Evolutionary conservation across 1,139 yeast genomes (phyloP).

Genomic region (Geotrichum candidum): DNA sequence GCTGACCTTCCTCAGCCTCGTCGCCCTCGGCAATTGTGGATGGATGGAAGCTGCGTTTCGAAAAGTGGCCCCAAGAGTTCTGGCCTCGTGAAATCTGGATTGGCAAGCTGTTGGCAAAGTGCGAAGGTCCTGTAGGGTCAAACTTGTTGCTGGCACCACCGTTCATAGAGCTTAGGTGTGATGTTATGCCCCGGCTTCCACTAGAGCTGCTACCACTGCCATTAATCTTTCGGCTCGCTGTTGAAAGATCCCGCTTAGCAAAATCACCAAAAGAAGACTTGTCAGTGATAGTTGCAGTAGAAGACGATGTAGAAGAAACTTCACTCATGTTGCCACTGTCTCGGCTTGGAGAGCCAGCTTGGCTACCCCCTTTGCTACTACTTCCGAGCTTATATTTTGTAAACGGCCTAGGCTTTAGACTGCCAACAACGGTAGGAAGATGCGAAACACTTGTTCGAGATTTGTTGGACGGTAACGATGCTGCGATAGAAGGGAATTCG

Average conservation of each 20-base stretch:
- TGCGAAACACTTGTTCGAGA: slow-evolving; percentile 13
- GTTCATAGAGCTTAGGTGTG: neutral
- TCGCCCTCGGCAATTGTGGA: neutral
- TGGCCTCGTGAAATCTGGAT: slow-evolving; percentile 9
- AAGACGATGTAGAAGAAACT: slow-evolving; percentile 7
- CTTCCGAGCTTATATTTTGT: slow-evolving; percentile 8
- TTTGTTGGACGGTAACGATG: slow-evolving; percentile 15
- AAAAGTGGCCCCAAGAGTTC: slow-evolving; percentile 11
- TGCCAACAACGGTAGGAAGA: slow-evolving; percentile 17
- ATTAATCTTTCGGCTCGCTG: neutral
- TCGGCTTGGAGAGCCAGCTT: neutral
- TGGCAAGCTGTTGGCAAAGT: slow-evolving; percentile 17
- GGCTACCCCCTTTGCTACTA: neutral
- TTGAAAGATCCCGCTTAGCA: neutral
- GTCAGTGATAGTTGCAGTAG: neutral
- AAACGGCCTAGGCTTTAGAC: slow-evolving; percentile 11
- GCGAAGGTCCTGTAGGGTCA: neutral
- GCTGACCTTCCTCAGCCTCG: neutral
- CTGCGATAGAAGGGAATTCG: slow-evolving; percentile 3
- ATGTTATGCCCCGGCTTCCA: neutral
- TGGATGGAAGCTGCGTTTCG: neutral
- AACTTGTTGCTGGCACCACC: neutral
- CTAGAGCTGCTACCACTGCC: neutral
- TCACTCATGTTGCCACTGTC: slow-evolving; percentile 2
- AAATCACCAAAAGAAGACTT: neutral